Evolutionary conservation across 2,329 filamentous ascomycete genomes (phyloP), one percentile per base, ranked within the genome.

Genomic region (Aspergillus alliaceus): DNA sequence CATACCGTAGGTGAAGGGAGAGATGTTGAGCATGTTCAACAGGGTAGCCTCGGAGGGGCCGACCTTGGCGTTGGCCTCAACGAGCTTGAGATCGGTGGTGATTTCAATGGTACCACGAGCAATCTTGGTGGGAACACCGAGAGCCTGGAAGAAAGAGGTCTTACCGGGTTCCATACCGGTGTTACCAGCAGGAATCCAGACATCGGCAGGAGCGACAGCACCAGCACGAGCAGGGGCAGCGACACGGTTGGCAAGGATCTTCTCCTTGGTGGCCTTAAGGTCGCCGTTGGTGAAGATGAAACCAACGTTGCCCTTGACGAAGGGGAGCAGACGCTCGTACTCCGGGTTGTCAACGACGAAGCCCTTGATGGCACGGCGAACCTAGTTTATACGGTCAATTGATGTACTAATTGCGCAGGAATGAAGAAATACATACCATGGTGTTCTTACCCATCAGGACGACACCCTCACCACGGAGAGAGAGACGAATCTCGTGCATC

Each of bases 41-140:
- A 99, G 87, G 76, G 93, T 96, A 69, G 95, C 95, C 86, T 99
- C 95, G 77, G 95, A 99, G 76, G 95, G 89, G 80, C 96, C 95
- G 85, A 99, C 96, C 87, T 96, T 98, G 85, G 57, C 84, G 71
- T 88, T 88, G 67, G 91, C 86, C 85, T 96, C 92, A 75, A 98
- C 90, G 80, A 99, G 90, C 90, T 97, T 98, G 73, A 99, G 86
- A 78, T 99, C 95, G 73, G 88, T 85, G 66, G 93, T 97, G 78
- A 99, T 99, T 91, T 99, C 95, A 83, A 99, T 99, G 83, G 95
- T 99, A 96, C 95, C 96, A 96, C 95, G 95, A 79, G 95, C 95
- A 84, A 99, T 99, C 92, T 99, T 99, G 87, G 95, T 99, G 78
- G 95, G 95, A 79, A 99, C 92, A 91, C 93, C 93, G 82, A 99